Evolutionary conservation across 768 basidiomycete species (phyloP).

Genomic region (Tephrocybe rancida): DNA sequence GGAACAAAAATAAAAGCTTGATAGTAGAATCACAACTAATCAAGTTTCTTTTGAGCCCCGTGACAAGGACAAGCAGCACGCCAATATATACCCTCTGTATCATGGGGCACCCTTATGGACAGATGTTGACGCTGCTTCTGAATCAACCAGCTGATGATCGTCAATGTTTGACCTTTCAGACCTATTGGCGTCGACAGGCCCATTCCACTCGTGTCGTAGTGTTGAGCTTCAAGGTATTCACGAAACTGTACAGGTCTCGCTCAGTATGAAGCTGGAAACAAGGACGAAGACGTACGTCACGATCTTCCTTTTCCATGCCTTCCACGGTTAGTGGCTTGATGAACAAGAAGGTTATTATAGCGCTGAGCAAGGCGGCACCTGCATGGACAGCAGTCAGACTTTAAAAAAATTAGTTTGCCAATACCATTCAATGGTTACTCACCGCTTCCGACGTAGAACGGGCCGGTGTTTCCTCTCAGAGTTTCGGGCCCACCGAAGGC

Average conservation of each 20-base stretch:
- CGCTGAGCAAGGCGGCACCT: slow-evolving; percentile 7
- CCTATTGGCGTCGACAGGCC: no score
- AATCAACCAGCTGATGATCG: no score
- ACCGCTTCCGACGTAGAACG: slow-evolving; percentile 84
- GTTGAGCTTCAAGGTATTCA: slow-evolving; percentile 17
- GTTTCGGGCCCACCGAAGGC: slow-evolving; percentile 63
- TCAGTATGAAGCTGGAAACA: background rate
- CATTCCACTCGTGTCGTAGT: slow-evolving; percentile 21
- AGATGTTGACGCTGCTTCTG: no score
- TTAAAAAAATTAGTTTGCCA: background rate
- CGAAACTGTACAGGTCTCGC: slow-evolving; percentile 16
- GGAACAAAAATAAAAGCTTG: no score
- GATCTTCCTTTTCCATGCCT: slow-evolving; percentile 14
- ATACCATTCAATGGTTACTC: background rate
- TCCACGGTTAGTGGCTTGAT: slow-evolving; percentile 4
- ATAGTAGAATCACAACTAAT: no score
- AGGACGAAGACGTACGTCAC: slow-evolving; percentile 1
- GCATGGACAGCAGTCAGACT: background rate
- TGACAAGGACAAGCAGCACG: no score
- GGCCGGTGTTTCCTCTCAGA: slow-evolving; percentile 70
- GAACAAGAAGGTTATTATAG: slow-evolving; percentile 8
- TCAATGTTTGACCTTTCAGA: no score
- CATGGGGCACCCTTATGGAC: no score
- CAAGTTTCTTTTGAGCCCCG: no score
- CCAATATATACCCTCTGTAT: no score